A percentile compares a stretch with the other conserved stretches of the same genome.
Evolutionary conservation across 371 early-diverging fungal genomes (phyloP).

Genomic region (Mucor racemosus): DNA sequence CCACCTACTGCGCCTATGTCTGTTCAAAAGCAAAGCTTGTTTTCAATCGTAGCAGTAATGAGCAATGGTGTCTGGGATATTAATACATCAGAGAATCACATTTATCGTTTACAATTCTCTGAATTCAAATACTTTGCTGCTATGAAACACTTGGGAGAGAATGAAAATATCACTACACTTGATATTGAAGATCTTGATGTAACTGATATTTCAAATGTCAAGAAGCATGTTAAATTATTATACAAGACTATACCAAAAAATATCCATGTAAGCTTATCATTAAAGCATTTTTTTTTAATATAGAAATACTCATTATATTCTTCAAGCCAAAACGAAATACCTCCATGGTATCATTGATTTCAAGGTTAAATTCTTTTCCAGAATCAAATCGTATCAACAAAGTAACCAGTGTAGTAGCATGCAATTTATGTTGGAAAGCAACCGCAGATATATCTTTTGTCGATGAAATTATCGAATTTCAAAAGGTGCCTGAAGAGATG

Average conservation of each 20-base stretch:
- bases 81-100: slow-evolving; percentile 17
- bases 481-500: slow-evolving; percentile 55
- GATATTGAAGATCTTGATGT: slow-evolving; percentile 62
- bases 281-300: too few relatives aligned
- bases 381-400: slow-evolving; percentile 55
- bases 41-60: slow-evolving; percentile 44
- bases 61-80: slow-evolving; percentile 50
- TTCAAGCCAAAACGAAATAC: slow-evolving; percentile 38
- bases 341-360: slow-evolving; percentile 60
- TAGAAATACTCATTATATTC: neutral
- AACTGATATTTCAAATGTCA: slow-evolving; percentile 42
- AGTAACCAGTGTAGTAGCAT: slow-evolving; percentile 54
- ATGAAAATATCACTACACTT: slow-evolving; percentile 59
- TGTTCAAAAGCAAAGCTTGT: slow-evolving; percentile 25
- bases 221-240: slow-evolving; percentile 36
- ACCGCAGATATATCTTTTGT: slow-evolving; percentile 42
- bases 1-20: too few relatives aligned
- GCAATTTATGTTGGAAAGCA: slow-evolving; percentile 56
- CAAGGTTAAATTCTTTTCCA: slow-evolving; percentile 44
- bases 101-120: slow-evolving; percentile 53
- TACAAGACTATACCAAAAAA: slow-evolving; percentile 54
- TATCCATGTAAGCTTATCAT: slow-evolving; percentile 47
- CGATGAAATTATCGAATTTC: slow-evolving; percentile 49
- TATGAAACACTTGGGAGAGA: slow-evolving; percentile 59
- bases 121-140: slow-evolving; percentile 65